phyloP scores from a whole-genome alignment of 2,329 filamentous ascomycete genomes.

The Penicillium sp. region DNA sequence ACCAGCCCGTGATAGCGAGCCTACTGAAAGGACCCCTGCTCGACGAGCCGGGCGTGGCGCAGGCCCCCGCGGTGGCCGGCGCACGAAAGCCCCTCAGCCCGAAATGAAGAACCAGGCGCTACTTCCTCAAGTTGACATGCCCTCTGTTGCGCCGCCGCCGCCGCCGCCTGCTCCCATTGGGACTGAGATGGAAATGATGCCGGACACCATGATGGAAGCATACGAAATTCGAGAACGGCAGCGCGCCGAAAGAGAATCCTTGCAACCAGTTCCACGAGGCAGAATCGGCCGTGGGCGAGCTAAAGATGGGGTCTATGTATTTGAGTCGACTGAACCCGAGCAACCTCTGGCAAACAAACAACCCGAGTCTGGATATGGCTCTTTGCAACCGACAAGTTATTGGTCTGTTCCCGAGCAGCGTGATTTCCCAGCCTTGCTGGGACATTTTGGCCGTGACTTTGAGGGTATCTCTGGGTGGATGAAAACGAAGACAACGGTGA shows the following conservation, averaged over 20 bases:
- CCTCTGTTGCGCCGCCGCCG: not conserved
- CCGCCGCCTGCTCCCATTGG: constrained; percentile 22
- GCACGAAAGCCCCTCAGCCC: constrained; percentile 35
- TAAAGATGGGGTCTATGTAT: constrained; percentile 38
- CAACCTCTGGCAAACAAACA: constrained; percentile 21
- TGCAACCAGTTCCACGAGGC: constrained; percentile 25
- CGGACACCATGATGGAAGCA: constrained; percentile 22
- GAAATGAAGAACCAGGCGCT: constrained; percentile 24
- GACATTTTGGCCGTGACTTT: constrained; percentile 51
- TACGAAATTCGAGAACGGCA: constrained; percentile 25
- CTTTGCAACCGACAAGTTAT: constrained; percentile 50
- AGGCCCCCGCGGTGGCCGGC: constrained; percentile 37
- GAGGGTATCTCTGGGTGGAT: constrained; percentile 52
- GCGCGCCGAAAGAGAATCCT: constrained; percentile 25
- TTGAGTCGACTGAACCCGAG: constrained; percentile 37
- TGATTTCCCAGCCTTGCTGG: constrained; percentile 48
- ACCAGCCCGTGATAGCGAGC: constrained; percentile 37
- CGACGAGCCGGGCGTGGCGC: constrained; percentile 38
- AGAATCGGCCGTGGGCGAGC: constrained; percentile 32
- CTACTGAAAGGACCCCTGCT: constrained; percentile 34
- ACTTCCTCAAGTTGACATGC: constrained; percentile 11
- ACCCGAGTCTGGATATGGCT: constrained; percentile 37
- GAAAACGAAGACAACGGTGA: constrained; percentile 55
- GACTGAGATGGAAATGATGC: constrained; percentile 28
- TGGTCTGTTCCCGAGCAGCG: constrained; percentile 54